Conservation (phyloP, 1,284 basidiomycete genomes). For the Rhodofomes roseus region DNA sequence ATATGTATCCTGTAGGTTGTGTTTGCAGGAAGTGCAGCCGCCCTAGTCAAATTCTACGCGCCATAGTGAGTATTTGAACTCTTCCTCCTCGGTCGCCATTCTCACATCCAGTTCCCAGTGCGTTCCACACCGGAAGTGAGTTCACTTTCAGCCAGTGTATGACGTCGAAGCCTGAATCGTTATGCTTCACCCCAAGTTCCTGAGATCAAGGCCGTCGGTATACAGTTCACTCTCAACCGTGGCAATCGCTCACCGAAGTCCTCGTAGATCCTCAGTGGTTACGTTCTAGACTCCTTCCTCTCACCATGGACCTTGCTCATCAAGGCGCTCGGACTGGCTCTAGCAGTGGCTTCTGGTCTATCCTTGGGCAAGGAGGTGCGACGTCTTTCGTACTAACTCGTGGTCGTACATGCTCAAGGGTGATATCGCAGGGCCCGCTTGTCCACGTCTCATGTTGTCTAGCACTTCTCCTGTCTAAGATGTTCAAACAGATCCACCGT, state of each 20-base stretch:
- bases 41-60: conserved; percentile 63
- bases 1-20: conserved; percentile 38
- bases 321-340: conserved; percentile 73
- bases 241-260: neutral
- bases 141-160: conserved; percentile 10
- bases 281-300: conserved; percentile 68
- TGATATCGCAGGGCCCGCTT: conserved; percentile 51
- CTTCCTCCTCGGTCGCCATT: neutral
- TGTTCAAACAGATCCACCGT: conserved; percentile 53
- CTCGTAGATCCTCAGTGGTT: conserved; percentile 64
- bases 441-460: conserved; percentile 72
- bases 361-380: conserved; percentile 71
- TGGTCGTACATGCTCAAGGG: neutral
- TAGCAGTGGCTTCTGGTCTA: conserved; percentile 76
- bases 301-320: conserved; percentile 74
- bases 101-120: conserved; percentile 35
- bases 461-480: conserved; percentile 51
- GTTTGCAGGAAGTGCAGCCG: conserved; percentile 62
- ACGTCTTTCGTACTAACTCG: neutral
- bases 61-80: conserved; percentile 54
- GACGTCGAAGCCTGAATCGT: conserved; percentile 2
- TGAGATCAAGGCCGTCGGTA: conserved; percentile 70
- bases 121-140: conserved; percentile 75
- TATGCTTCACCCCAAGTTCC: conserved; percentile 46
- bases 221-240: neutral